Conservation (phyloP, 192 early-diverging fungal species). For the Gonapodya sp. region DNA sequence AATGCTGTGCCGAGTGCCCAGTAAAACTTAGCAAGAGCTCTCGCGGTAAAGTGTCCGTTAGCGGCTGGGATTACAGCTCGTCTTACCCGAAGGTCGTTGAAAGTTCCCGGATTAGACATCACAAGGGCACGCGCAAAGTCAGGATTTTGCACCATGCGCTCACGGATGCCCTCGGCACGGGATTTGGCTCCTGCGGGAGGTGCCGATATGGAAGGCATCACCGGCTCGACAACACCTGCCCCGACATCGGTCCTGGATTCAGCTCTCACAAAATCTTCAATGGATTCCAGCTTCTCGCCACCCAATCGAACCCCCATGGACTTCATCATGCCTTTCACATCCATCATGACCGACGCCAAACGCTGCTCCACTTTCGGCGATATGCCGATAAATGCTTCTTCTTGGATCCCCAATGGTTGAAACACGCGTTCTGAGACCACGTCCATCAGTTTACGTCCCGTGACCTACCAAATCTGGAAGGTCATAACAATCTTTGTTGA, state of each 20-base stretch:
- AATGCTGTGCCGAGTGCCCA: constrained; percentile 3
- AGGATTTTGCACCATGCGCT: neutral
- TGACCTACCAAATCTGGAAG: neutral
- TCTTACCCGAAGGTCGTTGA: constrained; percentile 21
- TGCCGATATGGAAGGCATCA: neutral
- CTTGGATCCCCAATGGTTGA: constrained; percentile 15
- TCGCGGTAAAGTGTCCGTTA: constrained; percentile 24
- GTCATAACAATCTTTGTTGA: neutral
- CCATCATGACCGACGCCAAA: constrained; percentile 21
- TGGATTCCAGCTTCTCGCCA: neutral
- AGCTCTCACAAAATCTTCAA: neutral
- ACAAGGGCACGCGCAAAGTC: neutral
- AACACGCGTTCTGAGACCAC: constrained; percentile 15
- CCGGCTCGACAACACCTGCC: neutral
- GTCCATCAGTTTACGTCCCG: constrained; percentile 14
- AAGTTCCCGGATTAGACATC: constrained; percentile 17
- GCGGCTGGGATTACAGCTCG: constrained; percentile 23
- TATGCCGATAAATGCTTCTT: constrained; percentile 22
- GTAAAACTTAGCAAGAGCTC: constrained; percentile 15
- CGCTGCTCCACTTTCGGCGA: constrained; percentile 17
- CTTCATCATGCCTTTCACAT: constrained; percentile 11
- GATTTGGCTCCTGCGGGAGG: neutral
- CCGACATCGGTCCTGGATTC: neutral
- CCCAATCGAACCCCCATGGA: neutral
- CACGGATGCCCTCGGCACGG: neutral